Percentiles rank a stretch among this genome's conserved stretches.
phyloP scores from a whole-genome alignment of 495 filamentous ascomycete genomes.

The Cercophora scortea region DNA sequence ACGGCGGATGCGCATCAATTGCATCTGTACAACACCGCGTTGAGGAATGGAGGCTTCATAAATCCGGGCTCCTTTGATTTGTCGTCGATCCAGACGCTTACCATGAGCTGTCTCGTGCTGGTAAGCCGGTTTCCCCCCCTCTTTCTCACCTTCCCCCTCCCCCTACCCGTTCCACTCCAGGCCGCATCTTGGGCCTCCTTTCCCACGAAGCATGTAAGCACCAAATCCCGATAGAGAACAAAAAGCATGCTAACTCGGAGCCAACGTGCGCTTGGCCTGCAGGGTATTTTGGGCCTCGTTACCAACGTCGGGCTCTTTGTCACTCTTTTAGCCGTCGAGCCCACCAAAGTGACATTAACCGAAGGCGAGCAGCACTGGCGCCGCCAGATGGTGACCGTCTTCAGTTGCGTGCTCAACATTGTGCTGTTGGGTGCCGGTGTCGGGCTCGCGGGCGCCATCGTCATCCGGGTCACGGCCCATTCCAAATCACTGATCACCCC shows the following conservation, averaged over 20 bases:
- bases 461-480: slow-evolving; percentile 5
- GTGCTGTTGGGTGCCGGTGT: slow-evolving; percentile 18
- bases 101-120: slow-evolving; percentile 10
- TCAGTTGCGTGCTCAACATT: slow-evolving; percentile 19
- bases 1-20: no score
- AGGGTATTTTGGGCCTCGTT: slow-evolving; percentile 18
- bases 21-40: no score
- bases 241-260: no score
- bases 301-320: slow-evolving; percentile 16
- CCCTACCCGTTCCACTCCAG: background rate
- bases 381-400: slow-evolving; percentile 19
- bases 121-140: slow-evolving; percentile 7
- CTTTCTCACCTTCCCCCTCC: background rate
- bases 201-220: background rate
- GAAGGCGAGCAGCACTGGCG: slow-evolving; percentile 26
- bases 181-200: background rate
- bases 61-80: no score
- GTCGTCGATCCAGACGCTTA: slow-evolving; percentile 6
- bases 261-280: no score
- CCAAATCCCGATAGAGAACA: no score
- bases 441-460: slow-evolving; percentile 13
- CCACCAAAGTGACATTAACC: slow-evolving; percentile 13
- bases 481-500: slow-evolving; percentile 18
- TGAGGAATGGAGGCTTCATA: no score
- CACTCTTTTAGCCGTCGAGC: slow-evolving; percentile 13